phyloP scores from a whole-genome alignment of 2,329 filamentous ascomycete genomes.

The Juglanconis juglandina region DNA sequence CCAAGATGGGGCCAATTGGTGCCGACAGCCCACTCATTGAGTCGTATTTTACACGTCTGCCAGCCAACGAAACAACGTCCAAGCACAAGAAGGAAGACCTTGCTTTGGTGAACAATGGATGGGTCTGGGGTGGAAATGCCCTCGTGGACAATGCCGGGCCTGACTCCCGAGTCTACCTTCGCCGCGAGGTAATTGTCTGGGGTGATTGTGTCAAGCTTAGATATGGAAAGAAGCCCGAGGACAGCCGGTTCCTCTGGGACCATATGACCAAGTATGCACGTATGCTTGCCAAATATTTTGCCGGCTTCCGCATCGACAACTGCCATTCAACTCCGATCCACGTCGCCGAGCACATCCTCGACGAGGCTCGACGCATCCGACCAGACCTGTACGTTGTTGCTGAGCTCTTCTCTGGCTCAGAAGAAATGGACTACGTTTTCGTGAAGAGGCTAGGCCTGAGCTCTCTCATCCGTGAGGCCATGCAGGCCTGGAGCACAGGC shows the following conservation, averaged over 20 bases:
- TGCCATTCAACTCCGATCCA: conserved; percentile 94
- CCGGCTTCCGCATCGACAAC: conserved; percentile 95
- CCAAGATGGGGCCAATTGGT: conserved; percentile 77
- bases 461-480: conserved; percentile 90
- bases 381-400: conserved; percentile 89
- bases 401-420: conserved; percentile 91
- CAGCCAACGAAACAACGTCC: conserved; percentile 71
- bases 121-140: conserved; percentile 97
- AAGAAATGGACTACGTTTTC: conserved; percentile 94
- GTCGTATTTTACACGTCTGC: conserved; percentile 88
- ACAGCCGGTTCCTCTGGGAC: conserved; percentile 92
- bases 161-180: conserved; percentile 86
- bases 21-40: conserved; percentile 80
- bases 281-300: conserved; percentile 90
- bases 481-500: conserved; percentile 95
- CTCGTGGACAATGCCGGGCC: conserved; percentile 91
- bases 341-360: conserved; percentile 90
- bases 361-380: conserved; percentile 83
- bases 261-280: conserved; percentile 92
- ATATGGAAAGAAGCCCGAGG: conserved; percentile 74
- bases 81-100: conserved; percentile 74
- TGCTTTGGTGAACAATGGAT: conserved; percentile 90
- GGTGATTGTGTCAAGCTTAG: conserved; percentile 96
- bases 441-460: conserved; percentile 89
- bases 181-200: conserved; percentile 95